Evolutionary conservation across 768 basidiomycete genomes (phyloP), one percentile per base, ranked within the genome.

Genomic region (Lentinus tigrinus): DNA sequence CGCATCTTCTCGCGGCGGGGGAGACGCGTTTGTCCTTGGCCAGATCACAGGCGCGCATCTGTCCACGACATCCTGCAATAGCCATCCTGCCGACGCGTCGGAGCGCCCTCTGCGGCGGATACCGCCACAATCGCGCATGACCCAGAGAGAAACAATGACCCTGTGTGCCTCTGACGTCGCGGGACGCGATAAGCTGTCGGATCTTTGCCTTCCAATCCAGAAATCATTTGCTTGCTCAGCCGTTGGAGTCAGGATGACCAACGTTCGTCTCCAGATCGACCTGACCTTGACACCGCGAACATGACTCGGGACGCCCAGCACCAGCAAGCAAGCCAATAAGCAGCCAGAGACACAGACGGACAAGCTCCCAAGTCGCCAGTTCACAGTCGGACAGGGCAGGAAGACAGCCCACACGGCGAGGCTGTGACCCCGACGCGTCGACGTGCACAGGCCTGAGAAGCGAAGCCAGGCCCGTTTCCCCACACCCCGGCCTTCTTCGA

Each of bases 111-210:
- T 37, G 24, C 44, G 27, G 53, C 53, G 42, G 48, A 24, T 50
- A 50, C 58, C 39, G 58, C 58, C 53, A 54, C 38, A 19, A 26
- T 37, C 44, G 49, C 59, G 59, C 59, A 60, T 60, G 59, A 60
- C 59, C 54, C n/a, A 27, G 39, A 56, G 31, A 23, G 52, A 44
- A 21, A 47, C 34, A 19, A 26, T 44, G 3, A 47, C 49, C 58
- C 58, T 27, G 5, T 31, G n/a, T 42, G 24, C 23, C 23, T 36
- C 24, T 55, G 40, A 39, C 58, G 50, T 47, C 53, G 9, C 31
- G 3, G 10, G 10, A 4, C n/a, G 38, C 44, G 59, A 60, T 56
- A 56, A 39, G 54, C 54, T n/a, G n/a, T n/a, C 59, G 58, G 58
- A 50, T 44, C 57, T 54, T 48, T 46, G 47, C 55, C 17, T 37